phyloP scores from a whole-genome alignment of 257 asterid genomes.

The Coffea canephora region DNA sequence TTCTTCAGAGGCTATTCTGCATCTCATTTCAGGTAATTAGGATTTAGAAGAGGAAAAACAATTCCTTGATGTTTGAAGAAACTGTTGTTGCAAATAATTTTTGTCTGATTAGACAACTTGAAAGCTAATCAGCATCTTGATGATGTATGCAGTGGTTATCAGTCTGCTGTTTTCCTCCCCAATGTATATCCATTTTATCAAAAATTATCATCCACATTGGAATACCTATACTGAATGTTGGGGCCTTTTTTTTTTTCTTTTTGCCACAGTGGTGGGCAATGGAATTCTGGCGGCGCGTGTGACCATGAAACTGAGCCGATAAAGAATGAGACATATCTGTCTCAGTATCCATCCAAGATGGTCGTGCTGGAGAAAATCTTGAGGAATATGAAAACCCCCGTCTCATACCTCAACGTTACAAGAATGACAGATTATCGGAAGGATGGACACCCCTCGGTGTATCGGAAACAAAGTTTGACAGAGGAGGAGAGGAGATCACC shows the following conservation, averaged over 20 bases:
- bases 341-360: slow-evolving; percentile 49
- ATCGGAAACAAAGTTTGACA: slow-evolving; percentile 45
- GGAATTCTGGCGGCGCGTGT: slow-evolving; percentile 76
- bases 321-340: slow-evolving; percentile 44
- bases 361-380: slow-evolving; percentile 45
- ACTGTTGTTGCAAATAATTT: not conserved
- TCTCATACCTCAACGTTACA: slow-evolving; percentile 56
- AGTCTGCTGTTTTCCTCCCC: not conserved
- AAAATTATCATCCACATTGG: not conserved
- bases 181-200: not conserved
- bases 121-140: not conserved
- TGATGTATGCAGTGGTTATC: not conserved
- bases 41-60: not conserved
- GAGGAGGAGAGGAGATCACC: slow-evolving; percentile 40
- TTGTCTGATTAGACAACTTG: not conserved
- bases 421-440: slow-evolving; percentile 58
- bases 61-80: not conserved
- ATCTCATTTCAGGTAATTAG: slow-evolving; percentile 66
- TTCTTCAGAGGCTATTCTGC: slow-evolving; percentile 71
- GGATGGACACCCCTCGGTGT: slow-evolving; percentile 71
- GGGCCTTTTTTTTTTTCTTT: not conserved
- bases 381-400: slow-evolving; percentile 39
- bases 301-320: slow-evolving; percentile 56
- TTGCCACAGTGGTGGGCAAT: slow-evolving; percentile 59
- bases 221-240: not conserved